Conservation (phyloP, 1,284 basidiomycete genomes). For the Somion occarium region DNA sequence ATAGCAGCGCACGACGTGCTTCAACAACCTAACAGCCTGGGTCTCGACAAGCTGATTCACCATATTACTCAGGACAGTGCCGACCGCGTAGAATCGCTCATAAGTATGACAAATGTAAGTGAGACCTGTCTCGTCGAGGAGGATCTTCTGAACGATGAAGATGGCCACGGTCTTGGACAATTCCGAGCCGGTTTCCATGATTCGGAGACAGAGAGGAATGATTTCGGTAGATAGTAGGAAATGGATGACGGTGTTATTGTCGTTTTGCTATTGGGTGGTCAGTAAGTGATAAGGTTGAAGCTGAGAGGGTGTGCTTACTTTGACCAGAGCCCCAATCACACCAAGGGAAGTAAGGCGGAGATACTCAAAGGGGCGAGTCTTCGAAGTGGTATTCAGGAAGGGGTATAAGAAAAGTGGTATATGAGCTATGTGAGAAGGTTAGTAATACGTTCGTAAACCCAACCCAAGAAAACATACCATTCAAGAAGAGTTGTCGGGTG, state of each 20-base stretch:
- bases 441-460: conserved; percentile 5
- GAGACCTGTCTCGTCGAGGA: conserved; percentile 95
- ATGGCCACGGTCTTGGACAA: conserved; percentile 99
- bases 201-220: conserved; percentile 97
- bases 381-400: conserved; percentile 98
- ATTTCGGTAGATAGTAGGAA: conserved; percentile 99
- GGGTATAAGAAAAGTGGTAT: conserved; percentile 99
- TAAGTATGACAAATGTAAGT: conserved; percentile 99
- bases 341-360: conserved; percentile 95
- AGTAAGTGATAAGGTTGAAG: not conserved
- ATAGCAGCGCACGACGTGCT: conserved; percentile 98
- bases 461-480: conserved; percentile 46
- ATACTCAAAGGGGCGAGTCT: conserved; percentile 99
- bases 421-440: conserved; percentile 61
- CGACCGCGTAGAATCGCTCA: conserved; percentile 98
- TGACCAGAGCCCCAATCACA: conserved; percentile 98
- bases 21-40: conserved; percentile 93
- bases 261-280: conserved; percentile 76
- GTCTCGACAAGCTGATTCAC: conserved; percentile 95
- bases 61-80: conserved; percentile 98
- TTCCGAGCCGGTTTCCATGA: conserved; percentile 99
- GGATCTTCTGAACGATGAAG: conserved; percentile 99
- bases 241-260: conserved; percentile 98
- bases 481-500: conserved; percentile 88
- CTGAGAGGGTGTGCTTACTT: conserved; percentile 63